Evolutionary conservation across 148 eudicot species (phyloP).

Genomic region (Euryodendron excelsum): DNA sequence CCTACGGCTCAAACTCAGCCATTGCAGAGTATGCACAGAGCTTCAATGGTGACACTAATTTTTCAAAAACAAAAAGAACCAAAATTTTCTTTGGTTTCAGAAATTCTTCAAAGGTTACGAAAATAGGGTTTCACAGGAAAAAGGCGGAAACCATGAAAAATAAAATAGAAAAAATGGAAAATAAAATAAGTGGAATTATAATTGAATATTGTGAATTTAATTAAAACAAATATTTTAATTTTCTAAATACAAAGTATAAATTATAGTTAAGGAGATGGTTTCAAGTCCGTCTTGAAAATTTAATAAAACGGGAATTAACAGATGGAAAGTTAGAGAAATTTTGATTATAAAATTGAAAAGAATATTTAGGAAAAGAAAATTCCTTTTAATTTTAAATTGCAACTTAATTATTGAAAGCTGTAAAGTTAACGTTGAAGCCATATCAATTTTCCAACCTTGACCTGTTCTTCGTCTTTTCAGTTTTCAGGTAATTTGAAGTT

Average conservation of each 20-base stretch:
- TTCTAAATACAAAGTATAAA: constrained; percentile 65
- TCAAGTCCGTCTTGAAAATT: constrained; percentile 94
- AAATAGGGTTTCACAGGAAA: constrained; percentile 69
- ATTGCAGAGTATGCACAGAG: constrained; percentile 29
- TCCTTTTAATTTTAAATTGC: constrained; percentile 26
- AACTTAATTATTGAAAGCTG: constrained; percentile 50
- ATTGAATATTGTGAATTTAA: constrained; percentile 49
- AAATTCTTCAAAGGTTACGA: constrained; percentile 37
- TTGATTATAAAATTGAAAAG: constrained; percentile 21
- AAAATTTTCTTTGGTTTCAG: constrained; percentile 33
- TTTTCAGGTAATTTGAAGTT: constrained; percentile 36
- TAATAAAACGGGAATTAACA: constrained; percentile 58
- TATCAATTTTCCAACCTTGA: constrained; percentile 47
- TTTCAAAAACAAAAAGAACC: constrained; percentile 15
- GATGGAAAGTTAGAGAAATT: constrained; percentile 39
- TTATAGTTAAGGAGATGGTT: constrained; percentile 88
- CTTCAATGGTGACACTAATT: constrained; percentile 22
- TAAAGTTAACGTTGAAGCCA: constrained; percentile 55
- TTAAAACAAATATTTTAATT: constrained; percentile 47
- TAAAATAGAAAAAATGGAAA: constrained; percentile 33
- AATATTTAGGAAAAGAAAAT: constrained; percentile 27
- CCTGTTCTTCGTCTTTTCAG: constrained; percentile 43
- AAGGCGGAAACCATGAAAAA: constrained; percentile 42
- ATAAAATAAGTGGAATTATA: constrained; percentile 36
- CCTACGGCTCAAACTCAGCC: constrained; percentile 24